Base-by-base conservation (phyloP, 1,139 yeast species). In the Saccharomycopsis hybrid region DNA sequence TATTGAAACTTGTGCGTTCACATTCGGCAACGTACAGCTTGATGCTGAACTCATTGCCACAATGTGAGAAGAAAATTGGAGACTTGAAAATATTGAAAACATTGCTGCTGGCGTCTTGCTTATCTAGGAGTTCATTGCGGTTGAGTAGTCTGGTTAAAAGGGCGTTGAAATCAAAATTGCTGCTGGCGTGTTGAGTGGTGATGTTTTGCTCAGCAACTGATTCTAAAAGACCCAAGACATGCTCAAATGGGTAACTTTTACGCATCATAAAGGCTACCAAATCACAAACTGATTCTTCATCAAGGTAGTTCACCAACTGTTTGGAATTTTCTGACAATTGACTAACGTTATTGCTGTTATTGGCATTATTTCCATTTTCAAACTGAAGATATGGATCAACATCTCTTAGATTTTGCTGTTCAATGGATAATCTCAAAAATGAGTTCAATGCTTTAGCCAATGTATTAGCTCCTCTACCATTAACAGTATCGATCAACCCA, bases 21-120 rank as follows among this genome's bases (percentile, higher is more conserved):
- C 54, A 43, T 28, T 50, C 46, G n/a, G 32, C 28, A 25, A 50
- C 43, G 35, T 29, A 50, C 18, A 33, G 18, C 32, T 53, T 51
- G 32, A 53, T 18, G 11, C 50, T 27, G 32, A 53, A 51, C 25
- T 44, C 46, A 3, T 36, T 24, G 31, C 28, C 39, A 37, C 54
- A 52, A 30, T 37, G 33, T 4, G 25, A 25, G 32, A 52, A 52
- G 13, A 49, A 46, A 18, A 18, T 18, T 28, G 9, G 4, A 38
- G 49, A 45, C 30, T 45, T 42, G 33, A 44, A 35, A 41, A 45
- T 9, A 11, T 40, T n/a, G 35, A 35, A 13, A 36, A 36, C 39
- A 36, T 36, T 36, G 13, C 7, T 5, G 39, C 24, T 7, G 24
- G 9, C 39, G 39, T 36, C 13, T 11, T 8, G 11, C 7, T 8